Evolutionary conservation across 805 yeast genomes (phyloP).

Genomic region (Cyberlindnera maritima): DNA sequence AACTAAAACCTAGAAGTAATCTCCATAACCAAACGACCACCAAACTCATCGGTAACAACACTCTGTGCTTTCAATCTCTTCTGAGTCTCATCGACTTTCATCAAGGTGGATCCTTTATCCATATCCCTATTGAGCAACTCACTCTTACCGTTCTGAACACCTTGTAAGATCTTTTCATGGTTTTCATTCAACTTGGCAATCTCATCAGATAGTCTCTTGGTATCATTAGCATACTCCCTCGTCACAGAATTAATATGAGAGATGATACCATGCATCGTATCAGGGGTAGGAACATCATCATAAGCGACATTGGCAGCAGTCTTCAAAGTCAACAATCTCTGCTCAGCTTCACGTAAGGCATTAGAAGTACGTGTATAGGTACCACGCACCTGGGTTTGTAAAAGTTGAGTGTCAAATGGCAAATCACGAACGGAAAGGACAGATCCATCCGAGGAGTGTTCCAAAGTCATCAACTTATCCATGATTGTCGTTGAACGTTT

Average conservation of each 20-base stretch:
- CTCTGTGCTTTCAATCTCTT: slow-evolving; percentile 11
- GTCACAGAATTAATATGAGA: slow-evolving; percentile 17
- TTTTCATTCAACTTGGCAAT: slow-evolving; percentile 21
- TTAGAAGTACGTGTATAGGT: slow-evolving; percentile 5
- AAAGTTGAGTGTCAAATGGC: slow-evolving; percentile 17
- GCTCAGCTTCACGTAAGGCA: slow-evolving; percentile 20
- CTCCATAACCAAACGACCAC: slow-evolving; percentile 10
- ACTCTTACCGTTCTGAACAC: slow-evolving; percentile 6
- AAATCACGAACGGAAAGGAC: slow-evolving; percentile 17
- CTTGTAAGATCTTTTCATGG: slow-evolving; percentile 19
- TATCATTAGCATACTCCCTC: slow-evolving; percentile 19
- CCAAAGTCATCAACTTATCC: slow-evolving; percentile 12
- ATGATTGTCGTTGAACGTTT: slow-evolving; percentile 9
- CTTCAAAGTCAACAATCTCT: slow-evolving; percentile 20
- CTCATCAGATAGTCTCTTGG: slow-evolving; percentile 18
- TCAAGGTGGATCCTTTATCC: slow-evolving; percentile 11
- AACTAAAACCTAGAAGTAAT: slow-evolving; percentile 13
- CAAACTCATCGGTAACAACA: slow-evolving; percentile 6
- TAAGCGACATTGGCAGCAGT: slow-evolving; percentile 14
- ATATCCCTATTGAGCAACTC: slow-evolving; percentile 4
- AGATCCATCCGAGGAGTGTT: slow-evolving; percentile 6
- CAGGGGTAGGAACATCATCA: slow-evolving; percentile 13
- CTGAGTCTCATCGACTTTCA: slow-evolving; percentile 16
- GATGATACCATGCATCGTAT: slow-evolving; percentile 15
- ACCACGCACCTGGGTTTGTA: slow-evolving; percentile 21